These are phyloP conservation scores for Holtermanniella nyarrowii DNA, from an alignment of 768 basidiomycete species.

Conservation along the genomic window DNA sequence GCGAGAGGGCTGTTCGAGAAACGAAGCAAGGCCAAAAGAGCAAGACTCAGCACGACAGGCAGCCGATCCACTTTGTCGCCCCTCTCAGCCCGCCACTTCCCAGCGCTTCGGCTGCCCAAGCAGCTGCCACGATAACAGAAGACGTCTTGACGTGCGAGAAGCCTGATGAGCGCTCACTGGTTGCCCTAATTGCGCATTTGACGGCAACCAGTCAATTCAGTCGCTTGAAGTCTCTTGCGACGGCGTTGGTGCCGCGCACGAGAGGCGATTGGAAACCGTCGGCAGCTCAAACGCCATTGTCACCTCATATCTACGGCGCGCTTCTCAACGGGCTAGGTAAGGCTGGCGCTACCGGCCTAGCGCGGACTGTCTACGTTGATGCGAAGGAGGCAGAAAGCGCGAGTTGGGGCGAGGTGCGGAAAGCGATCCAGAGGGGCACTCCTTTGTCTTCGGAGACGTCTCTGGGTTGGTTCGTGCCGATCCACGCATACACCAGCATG, in stretches of 20 bases:
- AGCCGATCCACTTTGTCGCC: not conserved
- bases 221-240: conserved; percentile 7
- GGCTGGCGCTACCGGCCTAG: conserved; percentile 12
- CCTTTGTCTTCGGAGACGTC: not conserved
- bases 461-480: not conserved
- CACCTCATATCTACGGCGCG: conserved; percentile 5
- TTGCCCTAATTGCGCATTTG: conserved; percentile 6
- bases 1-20: not conserved
- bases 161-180: conserved; percentile 4
- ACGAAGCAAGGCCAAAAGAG: too few species aligned
- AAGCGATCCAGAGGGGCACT: too few species aligned
- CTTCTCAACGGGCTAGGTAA: conserved; percentile 15
- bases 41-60: not conserved
- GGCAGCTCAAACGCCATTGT: not conserved
- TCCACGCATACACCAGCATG: not conserved
- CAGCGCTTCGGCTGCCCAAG: not conserved
- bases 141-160: not conserved
- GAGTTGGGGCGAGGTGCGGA: not conserved
- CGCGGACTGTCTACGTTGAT: conserved; percentile 19
- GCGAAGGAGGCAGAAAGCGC: conserved; percentile 16
- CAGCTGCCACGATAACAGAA: not conserved
- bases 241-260: conserved; percentile 16
- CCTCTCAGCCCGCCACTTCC: not conserved
- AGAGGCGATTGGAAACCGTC: too few species aligned
- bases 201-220: conserved; percentile 11